These are phyloP conservation scores for Shiraia sp. DNA, from an alignment of 2,329 filamentous ascomycete genomes.

Conservation along the genomic window DNA sequence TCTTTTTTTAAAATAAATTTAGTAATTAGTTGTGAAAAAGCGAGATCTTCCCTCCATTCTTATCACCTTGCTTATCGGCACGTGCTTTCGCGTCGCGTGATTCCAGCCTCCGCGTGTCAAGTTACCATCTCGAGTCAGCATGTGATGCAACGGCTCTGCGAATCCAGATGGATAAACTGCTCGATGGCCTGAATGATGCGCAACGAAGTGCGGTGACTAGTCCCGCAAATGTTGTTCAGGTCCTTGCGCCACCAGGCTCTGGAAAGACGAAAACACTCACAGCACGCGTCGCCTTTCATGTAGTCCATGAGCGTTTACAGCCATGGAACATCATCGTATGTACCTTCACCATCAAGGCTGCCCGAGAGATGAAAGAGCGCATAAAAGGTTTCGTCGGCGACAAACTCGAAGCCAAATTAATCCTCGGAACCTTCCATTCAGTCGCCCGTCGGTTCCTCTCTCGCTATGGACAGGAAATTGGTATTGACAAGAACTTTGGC, in stretches of 20 bases:
- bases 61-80: background rate
- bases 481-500: slow-evolving; percentile 79
- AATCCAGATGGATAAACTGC: slow-evolving; percentile 56
- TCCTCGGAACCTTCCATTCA: slow-evolving; percentile 94
- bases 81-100: background rate
- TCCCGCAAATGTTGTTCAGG: slow-evolving; percentile 61
- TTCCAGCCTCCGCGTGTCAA: background rate
- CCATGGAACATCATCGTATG: slow-evolving; percentile 92
- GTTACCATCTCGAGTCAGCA: slow-evolving; percentile 1
- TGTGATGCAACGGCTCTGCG: slow-evolving; percentile 12
- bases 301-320: slow-evolving; percentile 70
- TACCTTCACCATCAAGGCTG: slow-evolving; percentile 96
- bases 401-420: slow-evolving; percentile 72
- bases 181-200: slow-evolving; percentile 66
- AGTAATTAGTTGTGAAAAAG: too few species aligned
- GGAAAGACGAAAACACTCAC: slow-evolving; percentile 97
- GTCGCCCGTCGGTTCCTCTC: slow-evolving; percentile 84
- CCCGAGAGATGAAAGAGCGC: slow-evolving; percentile 88
- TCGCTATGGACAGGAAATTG: slow-evolving; percentile 82
- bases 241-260: slow-evolving; percentile 67
- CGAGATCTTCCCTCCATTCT: background rate
- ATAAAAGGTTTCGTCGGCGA: slow-evolving; percentile 81
- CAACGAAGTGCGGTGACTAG: slow-evolving; percentile 69
- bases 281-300: slow-evolving; percentile 85
- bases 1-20: too few species aligned